A percentile compares a stretch with the other conserved stretches of the same genome.
These are phyloP conservation scores for Eremochloa ophiuroides DNA, from an alignment of 176 grass and related monocot genomes.

Conservation along the genomic window DNA sequence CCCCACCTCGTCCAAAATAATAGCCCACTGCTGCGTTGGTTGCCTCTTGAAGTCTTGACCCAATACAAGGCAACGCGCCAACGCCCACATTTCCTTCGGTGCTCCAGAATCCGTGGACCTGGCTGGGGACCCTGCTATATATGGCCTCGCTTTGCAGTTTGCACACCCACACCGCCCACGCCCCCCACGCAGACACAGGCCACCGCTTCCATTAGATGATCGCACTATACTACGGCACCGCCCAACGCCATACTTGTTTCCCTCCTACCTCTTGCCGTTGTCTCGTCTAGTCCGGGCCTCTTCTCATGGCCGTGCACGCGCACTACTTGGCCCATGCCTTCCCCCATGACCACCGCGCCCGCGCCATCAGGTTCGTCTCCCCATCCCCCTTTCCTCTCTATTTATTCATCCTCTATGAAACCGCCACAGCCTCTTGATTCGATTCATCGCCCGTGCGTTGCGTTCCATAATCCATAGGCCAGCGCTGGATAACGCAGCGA, in stretches of 20 bases:
- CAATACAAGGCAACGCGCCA: not conserved
- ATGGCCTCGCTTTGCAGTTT: not conserved
- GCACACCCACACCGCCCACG: too few relatives aligned
- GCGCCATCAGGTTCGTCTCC: conserved; percentile 23
- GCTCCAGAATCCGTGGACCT: not conserved
- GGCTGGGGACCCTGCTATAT: too few relatives aligned
- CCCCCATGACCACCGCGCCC: conserved; percentile 34
- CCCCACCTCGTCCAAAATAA: not conserved
- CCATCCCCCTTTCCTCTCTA: not conserved
- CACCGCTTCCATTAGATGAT: not conserved
- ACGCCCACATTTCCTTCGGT: not conserved
- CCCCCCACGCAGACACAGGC: not conserved
- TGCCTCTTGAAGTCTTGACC: too few relatives aligned
- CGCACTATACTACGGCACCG: conserved; percentile 1
- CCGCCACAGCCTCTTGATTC: not conserved
- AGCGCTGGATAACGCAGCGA: not conserved
- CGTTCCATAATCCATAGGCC: not conserved
- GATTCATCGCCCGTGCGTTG: not conserved
- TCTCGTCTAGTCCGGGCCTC: not conserved
- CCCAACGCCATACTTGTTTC: not conserved
- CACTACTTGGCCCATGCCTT: conserved; percentile 25
- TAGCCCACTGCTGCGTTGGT: too few relatives aligned
- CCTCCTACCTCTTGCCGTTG: not conserved
- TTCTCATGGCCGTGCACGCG: conserved; percentile 47
- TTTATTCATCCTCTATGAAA: not conserved